Evolutionary conservation across 169 alveolate genomes (phyloP), one percentile per base, ranked within the genome.

Genomic region (Theileria equi): DNA sequence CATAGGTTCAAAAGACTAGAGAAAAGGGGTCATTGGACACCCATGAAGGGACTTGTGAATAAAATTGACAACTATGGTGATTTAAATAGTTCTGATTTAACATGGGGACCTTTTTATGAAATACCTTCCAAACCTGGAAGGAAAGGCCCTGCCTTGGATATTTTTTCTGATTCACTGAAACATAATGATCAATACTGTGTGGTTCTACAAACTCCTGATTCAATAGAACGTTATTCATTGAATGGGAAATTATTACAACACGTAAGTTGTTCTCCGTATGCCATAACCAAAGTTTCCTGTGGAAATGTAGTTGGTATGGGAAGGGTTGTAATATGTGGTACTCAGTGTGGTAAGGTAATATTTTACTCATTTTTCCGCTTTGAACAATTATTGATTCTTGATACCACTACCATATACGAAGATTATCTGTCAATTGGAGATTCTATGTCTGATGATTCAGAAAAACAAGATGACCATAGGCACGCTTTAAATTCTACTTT

Each of bases 301-400:
- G 92, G 92, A 0, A 78, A 81, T 36, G 83, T 87, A 31, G 90
- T 77, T 4, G 92, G 92, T 7, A 87, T 81, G 16, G 92, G 92
- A 0, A 71, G 80, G 50, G 81, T 79, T 0, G 68, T 63, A 19
- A 60, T 82, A 7, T 80, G 85, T 57, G 92, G 89, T 0, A 55
- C 85, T 11, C 92, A 87, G 74, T 79, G 79, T 44, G 92, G 92
- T 0, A 73, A 47, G 60, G 68, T 87, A 16, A 32, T 87, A 35
- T 63, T 87, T 26, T 73, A 87, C 59, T 67, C 68, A 36, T 50
- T 68, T 21, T 84, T 59, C 11, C 67, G 53, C 31, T 82, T 87
- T 50, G 90, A 87, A 45, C 80, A 86, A 34, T 76, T 81, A 43
- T 36, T 82, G n/a, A 77, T 73, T 38, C 70, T 82, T 38, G 86